A percentile compares a stretch with the other conserved stretches of the same genome.
Conservation (phyloP, 768 basidiomycete genomes). For the Fomitopsis serialis region DNA sequence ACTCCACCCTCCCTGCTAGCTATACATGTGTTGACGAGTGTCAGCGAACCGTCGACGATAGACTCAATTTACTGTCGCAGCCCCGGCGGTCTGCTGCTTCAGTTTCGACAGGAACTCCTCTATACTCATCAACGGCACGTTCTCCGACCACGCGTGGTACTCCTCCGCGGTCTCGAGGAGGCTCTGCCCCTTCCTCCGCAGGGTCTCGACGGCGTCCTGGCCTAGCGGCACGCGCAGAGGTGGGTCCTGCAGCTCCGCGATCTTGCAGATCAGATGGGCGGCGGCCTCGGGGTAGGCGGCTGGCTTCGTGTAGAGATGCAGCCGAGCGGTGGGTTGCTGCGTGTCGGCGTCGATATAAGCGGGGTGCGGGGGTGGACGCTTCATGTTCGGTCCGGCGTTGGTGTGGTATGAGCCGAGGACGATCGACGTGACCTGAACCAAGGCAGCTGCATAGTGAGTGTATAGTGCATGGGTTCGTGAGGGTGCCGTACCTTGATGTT, state of each 20-base stretch:
- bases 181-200: conserved; percentile 9
- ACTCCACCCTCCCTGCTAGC: too few species aligned
- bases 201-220: conserved; percentile 7
- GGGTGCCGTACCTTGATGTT: conserved; percentile 31
- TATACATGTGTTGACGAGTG: too few species aligned
- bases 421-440: conserved; percentile 15
- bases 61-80: not conserved
- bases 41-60: too few species aligned
- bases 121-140: not conserved
- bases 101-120: not conserved
- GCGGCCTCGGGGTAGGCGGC: not conserved
- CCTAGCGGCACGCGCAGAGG: conserved; percentile 15
- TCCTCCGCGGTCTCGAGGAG: conserved; percentile 6
- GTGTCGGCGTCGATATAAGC: conserved; percentile 3
- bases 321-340: not conserved
- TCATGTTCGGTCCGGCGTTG: conserved; percentile 9
- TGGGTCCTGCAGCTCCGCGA: conserved; percentile 6
- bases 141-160: conserved; percentile 7
- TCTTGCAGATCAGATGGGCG: conserved; percentile 8
- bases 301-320: not conserved
- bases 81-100: not conserved
- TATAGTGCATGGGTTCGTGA: too few species aligned
- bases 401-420: conserved; percentile 18
- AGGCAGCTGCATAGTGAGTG: too few species aligned
- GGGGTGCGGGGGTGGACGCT: conserved; percentile 1